Base-by-base conservation (phyloP, 495 filamentous ascomycete genomes). In the Xylaria curta region DNA sequence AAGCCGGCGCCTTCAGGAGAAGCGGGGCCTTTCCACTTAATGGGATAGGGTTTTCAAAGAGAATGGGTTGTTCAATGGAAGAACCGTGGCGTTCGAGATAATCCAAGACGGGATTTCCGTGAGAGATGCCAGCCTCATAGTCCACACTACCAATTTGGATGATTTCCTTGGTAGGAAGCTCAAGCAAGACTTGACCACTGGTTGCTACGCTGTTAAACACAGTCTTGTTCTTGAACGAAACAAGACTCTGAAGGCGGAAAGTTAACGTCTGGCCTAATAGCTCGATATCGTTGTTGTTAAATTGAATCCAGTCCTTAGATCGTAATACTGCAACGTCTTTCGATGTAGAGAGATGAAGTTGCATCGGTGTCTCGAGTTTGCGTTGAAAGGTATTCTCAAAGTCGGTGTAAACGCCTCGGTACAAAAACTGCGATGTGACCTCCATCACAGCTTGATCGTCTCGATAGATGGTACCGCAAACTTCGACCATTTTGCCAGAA, bases 401-500 rank as follows among this genome's bases (percentile, higher is more conserved):
- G 81, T 99, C 96, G 60, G 87, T 90, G 83, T 99, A 99, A 17
- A 87, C 88, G 51, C 96, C 96, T 36, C 96, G 91, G 83, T 98
- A 99, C 73, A 99, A 81, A 87, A 99, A 99, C 81, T 98, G 96
- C 62, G 94, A 97, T 17, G 94, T 97, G 19, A 99, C 96, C 78
- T 98, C 94, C 97, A 99, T 99, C 71, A 98, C 94, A n/a, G 93
- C 86, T 74, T 91, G 77, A 63, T 94, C 93, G 53, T 97, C 89
- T 26, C 97, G 90, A 66, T 89, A 91, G 76, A 99, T 97, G 8
- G 96, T 98, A 70, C 96, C 96, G 78, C 95, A 97, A 26, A 99
- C 94, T 82, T 98, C 97, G 10, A 99, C 96, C 94, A 98, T 97
- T 88, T 99, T 99, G 62, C 96, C 96, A 53, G 96, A 95, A 44